A percentile compares a stretch with the other conserved stretches of the same genome.
phyloP scores from a whole-genome alignment of 495 filamentous ascomycete genomes.

The Sporormia fimetaria region DNA sequence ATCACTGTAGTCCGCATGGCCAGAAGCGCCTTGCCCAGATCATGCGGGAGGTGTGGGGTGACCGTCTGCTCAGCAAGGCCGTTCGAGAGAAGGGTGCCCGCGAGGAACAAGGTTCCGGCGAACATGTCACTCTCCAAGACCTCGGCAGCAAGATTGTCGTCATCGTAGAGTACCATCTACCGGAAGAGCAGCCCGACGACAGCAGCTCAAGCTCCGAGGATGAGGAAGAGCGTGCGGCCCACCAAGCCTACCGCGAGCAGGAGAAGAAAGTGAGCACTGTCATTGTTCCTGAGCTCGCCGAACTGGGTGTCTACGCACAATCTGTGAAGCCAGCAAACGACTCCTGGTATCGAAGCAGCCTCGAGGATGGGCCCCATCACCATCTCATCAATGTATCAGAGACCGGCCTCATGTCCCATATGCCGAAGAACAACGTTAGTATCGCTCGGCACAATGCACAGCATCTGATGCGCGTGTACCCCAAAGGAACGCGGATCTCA shows the following conservation, averaged over 20 bases:
- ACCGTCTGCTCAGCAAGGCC: constrained; percentile 39
- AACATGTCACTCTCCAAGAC: constrained; percentile 38
- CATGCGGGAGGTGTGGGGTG: constrained; percentile 43
- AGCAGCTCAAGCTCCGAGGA: constrained; percentile 26
- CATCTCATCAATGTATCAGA: constrained; percentile 50
- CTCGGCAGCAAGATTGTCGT: constrained; percentile 43
- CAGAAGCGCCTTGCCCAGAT: constrained; percentile 42
- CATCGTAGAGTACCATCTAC: constrained; percentile 45
- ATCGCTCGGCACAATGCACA: constrained; percentile 41
- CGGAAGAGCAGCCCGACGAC: constrained; percentile 31
- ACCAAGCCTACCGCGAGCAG: constrained; percentile 33
- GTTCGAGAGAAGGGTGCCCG: constrained; percentile 35
- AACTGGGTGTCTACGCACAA: constrained; percentile 46
- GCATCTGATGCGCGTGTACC: constrained; percentile 46
- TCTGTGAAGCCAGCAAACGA: constrained; percentile 44
- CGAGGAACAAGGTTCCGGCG: constrained; percentile 32
- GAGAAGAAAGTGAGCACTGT: constrained; percentile 31
- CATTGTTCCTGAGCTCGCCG: constrained; percentile 44
- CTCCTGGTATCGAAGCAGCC: constrained; percentile 38
- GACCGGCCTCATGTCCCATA: constrained; percentile 34
- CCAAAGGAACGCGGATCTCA: constrained; percentile 46
- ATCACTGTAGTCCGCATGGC: constrained; percentile 39
- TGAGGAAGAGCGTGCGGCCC: constrained; percentile 35
- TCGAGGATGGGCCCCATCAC: constrained; percentile 40
- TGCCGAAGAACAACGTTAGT: constrained; percentile 29